Conservation (phyloP, 1,284 basidiomycete species). For the Trichosporon asahii region DNA sequence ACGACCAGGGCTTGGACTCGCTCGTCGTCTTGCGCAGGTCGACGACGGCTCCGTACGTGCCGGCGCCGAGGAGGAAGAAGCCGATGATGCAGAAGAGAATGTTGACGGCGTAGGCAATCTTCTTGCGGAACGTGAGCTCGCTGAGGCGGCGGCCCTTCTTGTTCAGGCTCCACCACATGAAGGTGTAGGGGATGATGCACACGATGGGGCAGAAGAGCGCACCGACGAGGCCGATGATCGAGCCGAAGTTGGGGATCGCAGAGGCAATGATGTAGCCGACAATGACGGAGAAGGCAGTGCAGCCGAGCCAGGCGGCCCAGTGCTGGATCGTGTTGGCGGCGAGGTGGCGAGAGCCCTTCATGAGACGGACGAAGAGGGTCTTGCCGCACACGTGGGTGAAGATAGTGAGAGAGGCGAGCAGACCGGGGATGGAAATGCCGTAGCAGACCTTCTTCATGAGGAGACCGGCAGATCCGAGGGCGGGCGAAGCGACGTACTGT, state of each 20-base stretch:
- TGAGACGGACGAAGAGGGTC: slow-evolving; percentile 61
- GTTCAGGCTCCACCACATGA: slow-evolving; percentile 41
- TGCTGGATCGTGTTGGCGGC: slow-evolving; percentile 60
- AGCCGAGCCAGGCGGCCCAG: slow-evolving; percentile 58
- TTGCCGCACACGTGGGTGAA: slow-evolving; percentile 56
- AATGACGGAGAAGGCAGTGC: slow-evolving; percentile 43
- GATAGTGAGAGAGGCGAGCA: slow-evolving; percentile 40
- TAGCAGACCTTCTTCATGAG: slow-evolving; percentile 47
- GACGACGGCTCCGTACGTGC: slow-evolving; percentile 36
- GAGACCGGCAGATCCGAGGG: slow-evolving; percentile 47
- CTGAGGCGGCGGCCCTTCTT: slow-evolving; percentile 16
- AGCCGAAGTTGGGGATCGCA: slow-evolving; percentile 30
- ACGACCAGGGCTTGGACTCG: slow-evolving; percentile 14
- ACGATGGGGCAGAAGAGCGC: slow-evolving; percentile 31
- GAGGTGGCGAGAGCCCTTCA: slow-evolving; percentile 60
- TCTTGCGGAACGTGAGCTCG: neutral
- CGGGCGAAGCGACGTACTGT: slow-evolving; percentile 33
- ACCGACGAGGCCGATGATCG: slow-evolving; percentile 35
- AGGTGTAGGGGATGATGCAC: slow-evolving; percentile 26
- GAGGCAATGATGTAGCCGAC: slow-evolving; percentile 23
- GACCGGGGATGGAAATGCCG: slow-evolving; percentile 44
- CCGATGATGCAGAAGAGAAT: slow-evolving; percentile 29
- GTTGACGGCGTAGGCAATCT: slow-evolving; percentile 17
- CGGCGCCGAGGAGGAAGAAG: slow-evolving; percentile 35
- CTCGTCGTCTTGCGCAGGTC: slow-evolving; percentile 11